Evolutionary conservation across 805 yeast genomes (phyloP), one percentile per base, ranked within the genome.

Genomic region (Barnettozyma botsteinii): DNA sequence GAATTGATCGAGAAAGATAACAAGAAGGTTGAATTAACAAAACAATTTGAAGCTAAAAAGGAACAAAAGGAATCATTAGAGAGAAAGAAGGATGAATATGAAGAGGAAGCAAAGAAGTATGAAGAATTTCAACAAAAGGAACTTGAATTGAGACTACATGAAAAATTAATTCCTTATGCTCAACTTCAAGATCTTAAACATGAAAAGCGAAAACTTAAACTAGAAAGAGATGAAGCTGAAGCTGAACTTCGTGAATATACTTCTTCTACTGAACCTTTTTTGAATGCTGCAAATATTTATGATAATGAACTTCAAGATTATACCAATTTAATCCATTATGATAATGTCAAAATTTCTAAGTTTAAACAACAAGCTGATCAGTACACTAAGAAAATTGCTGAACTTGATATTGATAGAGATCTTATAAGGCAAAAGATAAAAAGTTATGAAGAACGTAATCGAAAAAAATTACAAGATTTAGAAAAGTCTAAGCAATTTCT

Each of bases 1-100:
- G 51, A 63, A 22, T 66, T 91, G 35, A 77, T 73, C 24, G 59
- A 59, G 5, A 62, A 75, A 11, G 86, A 85, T 48, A 57, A 49
- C 55, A 37, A 56, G 47, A 57, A 72, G 65, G 38, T 57, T 57
- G 40, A 60, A 47, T 15, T 60, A 44, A 45, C 72, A 58, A 54
- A 65, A 54, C 55, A 70, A 53, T 41, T 62, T 41, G 51, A 56
- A 48, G 29, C 70, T 52, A 55, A 55, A 23, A 47, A 46, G 28
- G 42, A 47, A 12, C 43, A 50, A 18, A 56, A 65, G 35, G 61
- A 63, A 12, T 64, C 60, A 4, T 49, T 69, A 19, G 56, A 56
- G 13, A 56, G 51, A 9, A 53, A 60, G 21, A 69, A 65, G 44
- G 65, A 57, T 11, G 57, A 61, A 33, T 61, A 69, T 35, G 69